These are phyloP conservation scores for Diddensiella transvaalensis DNA, from an alignment of 805 yeast genomes.

Conservation along the genomic window DNA sequence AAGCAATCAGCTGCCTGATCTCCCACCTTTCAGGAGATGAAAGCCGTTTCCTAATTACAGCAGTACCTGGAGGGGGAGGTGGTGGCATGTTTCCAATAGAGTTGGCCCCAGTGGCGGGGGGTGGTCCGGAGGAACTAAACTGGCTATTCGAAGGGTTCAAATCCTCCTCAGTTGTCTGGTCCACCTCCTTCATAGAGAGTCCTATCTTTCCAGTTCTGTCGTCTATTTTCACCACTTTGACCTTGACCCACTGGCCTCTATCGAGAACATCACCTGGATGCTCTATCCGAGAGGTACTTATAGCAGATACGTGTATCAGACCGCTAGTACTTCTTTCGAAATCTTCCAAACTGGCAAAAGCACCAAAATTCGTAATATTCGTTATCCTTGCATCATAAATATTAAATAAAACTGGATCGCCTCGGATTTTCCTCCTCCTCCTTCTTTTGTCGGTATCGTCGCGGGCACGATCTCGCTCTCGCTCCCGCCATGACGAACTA, in stretches of 20 bases:
- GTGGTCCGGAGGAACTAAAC: neutral
- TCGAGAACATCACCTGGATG: constrained; percentile 58
- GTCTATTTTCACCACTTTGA: constrained; percentile 50
- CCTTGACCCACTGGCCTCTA: constrained; percentile 60
- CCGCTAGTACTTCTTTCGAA: constrained; percentile 30
- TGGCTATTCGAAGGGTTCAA: neutral
- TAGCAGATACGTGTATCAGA: constrained; percentile 72
- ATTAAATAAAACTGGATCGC: constrained; percentile 40
- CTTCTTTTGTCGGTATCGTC: constrained; percentile 11
- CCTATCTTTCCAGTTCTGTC: constrained; percentile 45
- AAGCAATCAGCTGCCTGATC: constrained; percentile 71
- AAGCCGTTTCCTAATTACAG: constrained; percentile 41
- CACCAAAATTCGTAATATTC: constrained; percentile 68
- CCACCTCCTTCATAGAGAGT: constrained; percentile 65
- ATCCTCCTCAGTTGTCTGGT: constrained; percentile 61
- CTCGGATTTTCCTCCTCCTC: constrained; percentile 22
- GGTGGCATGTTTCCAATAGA: neutral
- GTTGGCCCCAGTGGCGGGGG: neutral
- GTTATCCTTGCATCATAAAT: constrained; percentile 61
- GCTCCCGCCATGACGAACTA: constrained; percentile 5
- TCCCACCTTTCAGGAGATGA: constrained; percentile 94
- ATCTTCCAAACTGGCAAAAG: constrained; percentile 58
- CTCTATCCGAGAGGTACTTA: constrained; percentile 48
- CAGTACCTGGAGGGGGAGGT: neutral
- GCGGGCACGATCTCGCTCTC: neutral